phyloP scores from a whole-genome alignment of 768 basidiomycete genomes.

The Naganishia kalamii region DNA sequence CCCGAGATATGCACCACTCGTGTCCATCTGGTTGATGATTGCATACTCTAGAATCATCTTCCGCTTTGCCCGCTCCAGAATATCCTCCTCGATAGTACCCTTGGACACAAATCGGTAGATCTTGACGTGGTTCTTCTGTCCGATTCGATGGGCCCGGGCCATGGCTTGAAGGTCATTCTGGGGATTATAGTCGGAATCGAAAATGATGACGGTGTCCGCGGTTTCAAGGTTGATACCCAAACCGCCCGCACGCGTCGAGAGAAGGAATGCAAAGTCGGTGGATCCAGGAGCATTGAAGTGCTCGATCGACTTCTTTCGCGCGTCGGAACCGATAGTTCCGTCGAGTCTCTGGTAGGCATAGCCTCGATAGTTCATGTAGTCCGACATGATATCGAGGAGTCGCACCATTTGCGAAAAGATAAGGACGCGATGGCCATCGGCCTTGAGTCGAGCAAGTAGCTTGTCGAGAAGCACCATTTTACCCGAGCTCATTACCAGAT shows the following conservation, averaged over 20 bases:
- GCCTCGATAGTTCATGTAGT: constrained; percentile 84
- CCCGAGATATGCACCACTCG: constrained; percentile 89
- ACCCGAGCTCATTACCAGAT: constrained; percentile 96
- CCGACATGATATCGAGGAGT: constrained; percentile 95
- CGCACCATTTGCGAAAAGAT: constrained; percentile 99
- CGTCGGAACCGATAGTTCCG: constrained; percentile 81
- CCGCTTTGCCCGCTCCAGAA: constrained; percentile 93
- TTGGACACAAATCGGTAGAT: constrained; percentile 98
- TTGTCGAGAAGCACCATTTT: constrained; percentile 99
- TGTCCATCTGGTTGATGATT: constrained; percentile 99
- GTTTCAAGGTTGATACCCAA: constrained; percentile 98
- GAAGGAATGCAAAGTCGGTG: constrained; percentile 90
- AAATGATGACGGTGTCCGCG: constrained; percentile 97
- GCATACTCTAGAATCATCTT: constrained; percentile 99
- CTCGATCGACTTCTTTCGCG: constrained; percentile 88
- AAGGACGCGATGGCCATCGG: constrained; percentile 90
- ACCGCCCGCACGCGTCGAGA: constrained; percentile 94
- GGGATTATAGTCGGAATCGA: constrained; percentile 97
- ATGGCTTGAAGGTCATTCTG: constrained; percentile 98
- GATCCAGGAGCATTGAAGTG: constrained; percentile 92
- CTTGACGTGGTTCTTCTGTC: constrained; percentile 96
- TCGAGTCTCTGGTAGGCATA: constrained; percentile 92
- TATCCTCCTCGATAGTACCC: constrained; percentile 98
- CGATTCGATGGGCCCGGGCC: constrained; percentile 98
- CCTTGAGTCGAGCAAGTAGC: constrained; percentile 77